Evolutionary conservation across 768 basidiomycete species (phyloP).

Genomic region (Mycena leptocephala): DNA sequence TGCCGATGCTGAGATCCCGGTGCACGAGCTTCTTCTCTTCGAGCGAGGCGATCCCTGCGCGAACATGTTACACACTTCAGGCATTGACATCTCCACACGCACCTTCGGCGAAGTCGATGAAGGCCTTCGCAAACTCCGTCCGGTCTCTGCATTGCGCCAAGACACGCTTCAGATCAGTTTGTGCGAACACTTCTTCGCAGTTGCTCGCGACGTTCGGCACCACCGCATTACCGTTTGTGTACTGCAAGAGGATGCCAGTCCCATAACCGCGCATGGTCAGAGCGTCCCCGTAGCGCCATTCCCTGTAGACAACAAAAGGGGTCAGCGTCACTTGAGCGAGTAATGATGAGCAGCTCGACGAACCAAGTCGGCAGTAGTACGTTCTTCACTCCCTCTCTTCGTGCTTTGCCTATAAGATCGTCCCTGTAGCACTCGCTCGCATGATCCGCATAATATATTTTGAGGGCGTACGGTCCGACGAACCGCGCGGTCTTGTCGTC

Average conservation of each 20-base stretch:
- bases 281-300: slow-evolving; percentile 25
- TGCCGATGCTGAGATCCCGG: slow-evolving; percentile 18
- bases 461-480: slow-evolving; percentile 26
- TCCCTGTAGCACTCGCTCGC: slow-evolving; percentile 4
- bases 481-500: neutral
- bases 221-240: slow-evolving; percentile 1
- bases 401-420: neutral
- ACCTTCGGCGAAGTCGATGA: slow-evolving; percentile 6
- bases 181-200: slow-evolving; percentile 13
- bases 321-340: slow-evolving; percentile 23
- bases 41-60: neutral
- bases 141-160: neutral
- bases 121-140: slow-evolving; percentile 5
- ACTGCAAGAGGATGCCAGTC: slow-evolving; percentile 1
- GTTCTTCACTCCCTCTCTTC: slow-evolving; percentile 14
- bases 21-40: neutral
- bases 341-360: slow-evolving; percentile 4
- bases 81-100: neutral
- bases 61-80: slow-evolving; percentile 5
- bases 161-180: slow-evolving; percentile 15
- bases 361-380: slow-evolving; percentile 28
- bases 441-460: slow-evolving; percentile 14
- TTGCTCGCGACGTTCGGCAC: slow-evolving; percentile 18
- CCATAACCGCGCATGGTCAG: slow-evolving; percentile 7
- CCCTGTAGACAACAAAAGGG: slow-evolving; percentile 8